A percentile compares a stretch with the other conserved stretches of the same genome.
Evolutionary conservation across 1,139 yeast species (phyloP).

Genomic region (Candida labiduridarum): DNA sequence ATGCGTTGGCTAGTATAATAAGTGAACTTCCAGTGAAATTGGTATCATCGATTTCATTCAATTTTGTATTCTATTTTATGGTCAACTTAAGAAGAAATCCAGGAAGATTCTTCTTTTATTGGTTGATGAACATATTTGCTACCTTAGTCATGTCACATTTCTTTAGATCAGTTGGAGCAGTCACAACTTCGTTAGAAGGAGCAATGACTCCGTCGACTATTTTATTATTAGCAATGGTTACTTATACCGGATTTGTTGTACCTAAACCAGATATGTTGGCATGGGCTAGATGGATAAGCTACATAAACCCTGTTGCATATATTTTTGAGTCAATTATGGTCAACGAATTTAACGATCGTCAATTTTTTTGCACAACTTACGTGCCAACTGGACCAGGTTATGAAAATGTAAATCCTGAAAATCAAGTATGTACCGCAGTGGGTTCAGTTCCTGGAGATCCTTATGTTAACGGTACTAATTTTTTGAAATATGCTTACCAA

Average conservation of each 20-base stretch:
- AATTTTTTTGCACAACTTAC: slow-evolving; percentile 48
- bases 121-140: slow-evolving; percentile 43
- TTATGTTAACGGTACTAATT: slow-evolving; percentile 60
- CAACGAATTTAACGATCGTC: slow-evolving; percentile 54
- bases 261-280: slow-evolving; percentile 61
- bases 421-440: slow-evolving; percentile 62
- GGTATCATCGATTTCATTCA: slow-evolving; percentile 44
- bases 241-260: slow-evolving; percentile 61
- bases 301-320: slow-evolving; percentile 57
- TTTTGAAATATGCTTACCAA: slow-evolving; percentile 46
- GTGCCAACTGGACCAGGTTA: slow-evolving; percentile 45
- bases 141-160: slow-evolving; percentile 57
- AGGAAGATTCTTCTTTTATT: slow-evolving; percentile 60
- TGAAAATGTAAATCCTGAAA: slow-evolving; percentile 29
- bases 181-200: slow-evolving; percentile 53
- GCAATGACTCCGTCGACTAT: slow-evolving; percentile 67
- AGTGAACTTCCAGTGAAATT: slow-evolving; percentile 61
- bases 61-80: slow-evolving; percentile 58
- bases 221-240: slow-evolving; percentile 51
- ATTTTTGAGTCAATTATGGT: slow-evolving; percentile 57
- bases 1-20: slow-evolving; percentile 58
- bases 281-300: slow-evolving; percentile 65
- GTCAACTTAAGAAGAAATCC: slow-evolving; percentile 56
- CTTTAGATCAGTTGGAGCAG: slow-evolving; percentile 62
- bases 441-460: slow-evolving; percentile 63